Conservation (phyloP, 1,284 basidiomycete genomes). For the Neolentinus lepideus region DNA sequence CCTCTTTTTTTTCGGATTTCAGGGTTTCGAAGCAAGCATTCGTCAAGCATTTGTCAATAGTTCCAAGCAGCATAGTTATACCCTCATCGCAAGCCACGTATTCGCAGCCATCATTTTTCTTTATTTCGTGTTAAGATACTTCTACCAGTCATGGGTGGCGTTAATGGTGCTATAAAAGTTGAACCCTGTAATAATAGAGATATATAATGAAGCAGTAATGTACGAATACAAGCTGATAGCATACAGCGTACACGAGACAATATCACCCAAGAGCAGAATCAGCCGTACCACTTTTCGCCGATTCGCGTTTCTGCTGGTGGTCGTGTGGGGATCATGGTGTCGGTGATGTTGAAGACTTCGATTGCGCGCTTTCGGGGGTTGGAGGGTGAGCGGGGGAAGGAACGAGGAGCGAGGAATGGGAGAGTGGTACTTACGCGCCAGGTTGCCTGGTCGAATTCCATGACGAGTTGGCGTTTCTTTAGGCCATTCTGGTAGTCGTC, state of each 20-base stretch:
- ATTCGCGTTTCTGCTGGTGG: constrained; percentile 44
- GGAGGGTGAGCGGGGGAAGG: constrained; percentile 4
- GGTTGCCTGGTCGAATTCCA: constrained; percentile 80
- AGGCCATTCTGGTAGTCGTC: constrained; percentile 60
- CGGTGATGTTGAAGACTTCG: constrained; percentile 69
- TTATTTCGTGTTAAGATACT: too few relatives aligned
- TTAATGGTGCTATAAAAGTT: too few relatives aligned
- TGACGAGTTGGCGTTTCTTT: constrained; percentile 73
- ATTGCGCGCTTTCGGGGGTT: constrained; percentile 86
- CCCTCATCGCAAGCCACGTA: background rate
- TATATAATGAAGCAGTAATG: background rate
- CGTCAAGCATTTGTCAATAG: too few relatives aligned
- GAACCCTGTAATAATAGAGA: too few relatives aligned
- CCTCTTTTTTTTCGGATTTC: too few relatives aligned
- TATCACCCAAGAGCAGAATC: constrained; percentile 3
- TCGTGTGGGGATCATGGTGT: constrained; percentile 62
- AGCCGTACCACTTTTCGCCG: constrained; percentile 67
- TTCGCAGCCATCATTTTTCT: background rate
- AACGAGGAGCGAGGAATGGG: background rate
- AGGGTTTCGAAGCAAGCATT: too few relatives aligned
- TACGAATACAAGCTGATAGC: background rate
- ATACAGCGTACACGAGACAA: background rate
- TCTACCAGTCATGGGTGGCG: too few relatives aligned
- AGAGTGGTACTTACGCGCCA: constrained; percentile 54
- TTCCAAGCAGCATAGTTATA: background rate